Percentiles rank a stretch among this genome's conserved stretches.
Conservation (phyloP, 2,329 filamentous ascomycete genomes). For the Beauveria varroae region DNA sequence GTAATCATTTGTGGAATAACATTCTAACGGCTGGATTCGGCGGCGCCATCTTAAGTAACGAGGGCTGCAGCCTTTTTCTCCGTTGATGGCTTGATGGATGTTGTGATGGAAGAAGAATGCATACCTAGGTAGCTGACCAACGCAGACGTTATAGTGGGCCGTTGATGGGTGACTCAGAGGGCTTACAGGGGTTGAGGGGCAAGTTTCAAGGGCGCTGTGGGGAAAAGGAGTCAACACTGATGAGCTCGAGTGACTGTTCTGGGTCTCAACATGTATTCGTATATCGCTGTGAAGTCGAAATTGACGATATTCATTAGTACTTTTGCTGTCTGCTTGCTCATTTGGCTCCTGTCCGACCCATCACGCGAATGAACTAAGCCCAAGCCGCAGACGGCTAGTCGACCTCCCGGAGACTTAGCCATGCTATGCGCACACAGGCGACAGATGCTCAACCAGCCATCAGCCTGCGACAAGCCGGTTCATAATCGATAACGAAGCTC, state of each 20-base stretch:
- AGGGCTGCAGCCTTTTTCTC: background rate
- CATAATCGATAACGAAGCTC: too few species aligned
- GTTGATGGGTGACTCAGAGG: slow-evolving; percentile 4
- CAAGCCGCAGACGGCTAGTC: too few species aligned
- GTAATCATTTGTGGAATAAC: background rate
- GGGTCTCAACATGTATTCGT: background rate
- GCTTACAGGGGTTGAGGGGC: background rate
- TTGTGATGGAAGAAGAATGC: background rate
- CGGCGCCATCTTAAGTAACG: background rate
- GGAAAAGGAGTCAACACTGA: background rate
- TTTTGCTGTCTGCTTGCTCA: too few species aligned
- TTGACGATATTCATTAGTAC: too few species aligned
- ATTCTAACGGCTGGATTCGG: background rate
- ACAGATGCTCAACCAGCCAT: too few species aligned
- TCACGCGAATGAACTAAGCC: too few species aligned
- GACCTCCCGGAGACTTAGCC: too few species aligned
- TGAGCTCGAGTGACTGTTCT: background rate
- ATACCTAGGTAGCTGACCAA: background rate
- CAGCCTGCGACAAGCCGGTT: too few species aligned
- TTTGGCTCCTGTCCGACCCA: too few species aligned
- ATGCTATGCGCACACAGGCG: too few species aligned
- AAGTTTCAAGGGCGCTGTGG: background rate
- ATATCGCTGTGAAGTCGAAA: background rate
- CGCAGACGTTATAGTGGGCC: slow-evolving; percentile 1
- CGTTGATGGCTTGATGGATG: background rate